Evolutionary conservation across 768 basidiomycete genomes (phyloP), one percentile per base, ranked within the genome.

Genomic region (Xerocomus spinulosus): DNA sequence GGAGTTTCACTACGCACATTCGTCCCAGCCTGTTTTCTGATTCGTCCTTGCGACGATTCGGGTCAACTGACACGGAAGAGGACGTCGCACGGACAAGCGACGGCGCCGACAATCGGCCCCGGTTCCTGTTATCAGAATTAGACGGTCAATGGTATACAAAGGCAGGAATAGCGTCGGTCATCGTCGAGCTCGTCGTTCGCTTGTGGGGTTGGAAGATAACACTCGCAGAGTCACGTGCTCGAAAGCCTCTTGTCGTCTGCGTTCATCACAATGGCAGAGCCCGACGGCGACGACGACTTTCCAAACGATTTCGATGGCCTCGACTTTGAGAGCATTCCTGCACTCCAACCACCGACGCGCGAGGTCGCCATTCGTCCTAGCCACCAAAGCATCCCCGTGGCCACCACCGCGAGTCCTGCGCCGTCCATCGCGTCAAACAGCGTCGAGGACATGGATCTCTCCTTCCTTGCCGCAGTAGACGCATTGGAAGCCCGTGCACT

Each of bases 261-360:
- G 40, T 33, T 29, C 24, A 21, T 30, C 32, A 38, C 37, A 37
- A 69, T 69, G 68, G 40, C 62, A 28, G 57, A 56, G 45, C 37
- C 24, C 1, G 56, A 56, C 26, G 58, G 55, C 1, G 68, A 68
- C n/a, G 79, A 83, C 56, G 75, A 81, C 46, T 85, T 77, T 48
- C 74, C 73, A 0, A 82, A 83, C 56, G 74, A 76, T 20, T 78
- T 82, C 48, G 73, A 73, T 4, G 73, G 72, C 14, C 37, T 80
- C 18, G 70, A 75, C 52, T 77, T 74, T 50, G 70, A 79, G 23
- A 70, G 49, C 10, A 47, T 71, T 18, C 64, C 72, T 9, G 67
- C 44, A 43, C 62, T 70, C 24, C 59, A 64, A 46, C 54, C 50
- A 20, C 51, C 42, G 6, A n/a, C n/a, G n/a, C n/a, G n/a, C n/a